These are phyloP conservation scores for Combretum micranthum DNA, from an alignment of 345 rosid species.

Conservation along the genomic window DNA sequence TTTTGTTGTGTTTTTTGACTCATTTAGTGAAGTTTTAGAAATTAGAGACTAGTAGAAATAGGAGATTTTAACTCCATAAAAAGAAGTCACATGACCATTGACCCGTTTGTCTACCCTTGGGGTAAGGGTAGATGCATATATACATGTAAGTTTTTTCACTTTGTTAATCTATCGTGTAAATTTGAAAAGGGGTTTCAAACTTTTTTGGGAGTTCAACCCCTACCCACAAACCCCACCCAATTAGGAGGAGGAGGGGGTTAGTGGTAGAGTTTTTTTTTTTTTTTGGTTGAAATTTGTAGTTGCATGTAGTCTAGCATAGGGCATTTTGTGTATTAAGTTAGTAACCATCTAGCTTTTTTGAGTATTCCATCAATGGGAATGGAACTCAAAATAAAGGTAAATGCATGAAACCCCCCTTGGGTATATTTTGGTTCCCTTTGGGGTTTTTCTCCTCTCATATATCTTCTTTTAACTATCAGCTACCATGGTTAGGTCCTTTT, in stretches of 20 bases:
- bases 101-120: slow-evolving; percentile 29
- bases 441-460: slow-evolving; percentile 62
- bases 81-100: slow-evolving; percentile 19
- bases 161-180: slow-evolving; percentile 12
- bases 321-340: slow-evolving; percentile 25
- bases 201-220: slow-evolving; percentile 53
- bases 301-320: slow-evolving; percentile 5
- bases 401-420: slow-evolving; percentile 70
- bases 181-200: slow-evolving; percentile 53
- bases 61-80: not conserved
- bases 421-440: slow-evolving; percentile 80
- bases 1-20: slow-evolving; percentile 1
- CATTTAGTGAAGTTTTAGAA: not conserved
- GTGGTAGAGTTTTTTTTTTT: slow-evolving; percentile 16
- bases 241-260: too few species aligned
- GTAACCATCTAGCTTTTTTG: slow-evolving; percentile 3
- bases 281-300: slow-evolving; percentile 4
- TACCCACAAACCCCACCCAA: not conserved
- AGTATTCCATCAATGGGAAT: slow-evolving; percentile 57
- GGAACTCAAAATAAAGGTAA: slow-evolving; percentile 51
- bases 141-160: slow-evolving; percentile 2
- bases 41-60: not conserved
- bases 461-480: slow-evolving; percentile 20
- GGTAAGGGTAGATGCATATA: slow-evolving; percentile 34
- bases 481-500: slow-evolving; percentile 89